Evolutionary conservation across 495 filamentous ascomycete genomes (phyloP).

Genomic region (Cudoniella acicularis): DNA sequence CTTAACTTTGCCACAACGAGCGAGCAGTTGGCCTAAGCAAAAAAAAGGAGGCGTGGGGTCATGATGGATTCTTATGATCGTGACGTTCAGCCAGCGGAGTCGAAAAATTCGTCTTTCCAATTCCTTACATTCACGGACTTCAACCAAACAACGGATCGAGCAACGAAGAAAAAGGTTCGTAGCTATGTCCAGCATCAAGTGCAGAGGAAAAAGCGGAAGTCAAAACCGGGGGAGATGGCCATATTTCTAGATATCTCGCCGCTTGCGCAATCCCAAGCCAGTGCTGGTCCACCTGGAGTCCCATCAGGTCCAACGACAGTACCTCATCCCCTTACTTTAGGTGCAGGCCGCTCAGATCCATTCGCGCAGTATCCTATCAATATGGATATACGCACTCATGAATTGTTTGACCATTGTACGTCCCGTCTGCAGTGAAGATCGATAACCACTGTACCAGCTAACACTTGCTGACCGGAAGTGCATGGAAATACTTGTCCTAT

Average conservation of each 20-base stretch:
- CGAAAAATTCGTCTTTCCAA: too few relatives aligned
- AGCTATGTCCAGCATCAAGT: conserved; percentile 14
- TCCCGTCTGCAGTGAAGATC: neutral
- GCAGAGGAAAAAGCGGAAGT: neutral
- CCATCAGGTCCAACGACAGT: neutral
- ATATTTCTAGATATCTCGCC: conserved; percentile 10
- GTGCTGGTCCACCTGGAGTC: neutral
- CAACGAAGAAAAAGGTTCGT: conserved; percentile 10
- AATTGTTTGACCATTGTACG: conserved; percentile 13
- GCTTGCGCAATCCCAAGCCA: neutral
- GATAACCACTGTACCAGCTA: neutral
- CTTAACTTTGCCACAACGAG: too few relatives aligned
- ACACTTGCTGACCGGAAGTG: neutral
- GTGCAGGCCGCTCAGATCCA: conserved; percentile 4
- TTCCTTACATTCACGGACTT: conserved; percentile 15
- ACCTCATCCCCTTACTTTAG: neutral
- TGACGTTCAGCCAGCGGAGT: too few relatives aligned
- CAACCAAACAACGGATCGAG: conserved; percentile 1
- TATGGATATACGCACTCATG: conserved; percentile 5
- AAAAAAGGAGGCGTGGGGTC: too few relatives aligned
- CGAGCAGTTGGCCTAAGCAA: too few relatives aligned
- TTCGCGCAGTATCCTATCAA: conserved; percentile 8
- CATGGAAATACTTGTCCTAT: conserved; percentile 9
- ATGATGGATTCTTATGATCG: too few relatives aligned
- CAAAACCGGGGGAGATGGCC: neutral